phyloP scores from a whole-genome alignment of 1,284 basidiomycete species.

The Sphaerobolus stellatus region DNA sequence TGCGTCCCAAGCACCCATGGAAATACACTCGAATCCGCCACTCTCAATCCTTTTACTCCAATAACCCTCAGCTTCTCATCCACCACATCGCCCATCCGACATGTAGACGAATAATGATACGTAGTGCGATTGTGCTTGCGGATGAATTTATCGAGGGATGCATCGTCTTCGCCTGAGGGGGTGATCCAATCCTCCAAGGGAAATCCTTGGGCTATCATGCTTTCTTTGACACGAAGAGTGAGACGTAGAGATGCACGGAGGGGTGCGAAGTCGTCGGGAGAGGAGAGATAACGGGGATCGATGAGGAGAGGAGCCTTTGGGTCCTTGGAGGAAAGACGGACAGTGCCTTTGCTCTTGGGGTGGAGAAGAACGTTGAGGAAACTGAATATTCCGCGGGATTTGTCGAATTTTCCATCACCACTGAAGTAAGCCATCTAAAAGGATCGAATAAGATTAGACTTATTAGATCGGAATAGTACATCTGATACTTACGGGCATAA shows the following conservation, averaged over 20 bases:
- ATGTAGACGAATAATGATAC: constrained; percentile 33
- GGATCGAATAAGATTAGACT: no score
- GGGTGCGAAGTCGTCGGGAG: constrained; percentile 24
- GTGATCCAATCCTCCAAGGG: constrained; percentile 23
- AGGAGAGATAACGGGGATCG: constrained; percentile 26
- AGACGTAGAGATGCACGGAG: constrained; percentile 42
- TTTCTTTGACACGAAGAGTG: constrained; percentile 37
- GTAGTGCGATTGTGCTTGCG: constrained; percentile 17
- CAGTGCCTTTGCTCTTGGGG: not conserved
- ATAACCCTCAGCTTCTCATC: constrained; percentile 40
- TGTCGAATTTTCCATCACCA: constrained; percentile 18
- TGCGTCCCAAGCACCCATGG: constrained; percentile 32
- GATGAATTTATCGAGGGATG: constrained; percentile 27
- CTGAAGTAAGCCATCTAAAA: not conserved
- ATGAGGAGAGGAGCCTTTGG: constrained; percentile 27
- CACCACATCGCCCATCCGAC: constrained; percentile 39
- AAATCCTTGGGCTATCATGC: constrained; percentile 28
- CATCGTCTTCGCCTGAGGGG: constrained; percentile 25
- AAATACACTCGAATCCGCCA: constrained; percentile 38
- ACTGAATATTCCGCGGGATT: constrained; percentile 25
- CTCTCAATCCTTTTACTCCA: constrained; percentile 33
- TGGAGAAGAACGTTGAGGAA: constrained; percentile 21
- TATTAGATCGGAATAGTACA: not conserved
- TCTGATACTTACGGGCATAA: constrained; percentile 27
- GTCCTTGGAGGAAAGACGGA: constrained; percentile 33